Evolutionary conservation across 140 eudicot genomes (phyloP).

Genomic region (Cichorium intybus): DNA sequence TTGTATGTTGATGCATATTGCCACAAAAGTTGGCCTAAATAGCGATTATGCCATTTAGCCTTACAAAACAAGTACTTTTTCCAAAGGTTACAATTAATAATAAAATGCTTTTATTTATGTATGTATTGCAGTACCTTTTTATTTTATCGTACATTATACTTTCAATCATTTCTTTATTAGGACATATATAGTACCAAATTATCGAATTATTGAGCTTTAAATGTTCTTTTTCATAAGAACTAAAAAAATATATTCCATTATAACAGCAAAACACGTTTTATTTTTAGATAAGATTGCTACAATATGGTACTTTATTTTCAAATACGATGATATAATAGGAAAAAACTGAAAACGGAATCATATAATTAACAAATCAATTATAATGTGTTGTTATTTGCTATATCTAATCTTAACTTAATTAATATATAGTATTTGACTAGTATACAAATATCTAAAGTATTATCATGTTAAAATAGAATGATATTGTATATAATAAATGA

Average conservation of each 20-base stretch:
- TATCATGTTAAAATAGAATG: neutral
- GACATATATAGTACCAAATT: neutral
- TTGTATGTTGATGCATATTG: constrained; percentile 8
- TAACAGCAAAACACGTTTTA: neutral
- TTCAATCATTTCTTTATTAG: neutral
- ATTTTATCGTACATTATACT: neutral
- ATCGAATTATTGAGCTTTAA: neutral
- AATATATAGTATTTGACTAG: neutral
- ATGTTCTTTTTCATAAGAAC: neutral
- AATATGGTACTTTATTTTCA: neutral
- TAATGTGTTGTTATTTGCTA: neutral
- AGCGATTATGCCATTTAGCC: constrained; percentile 11
- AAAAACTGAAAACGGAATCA: neutral
- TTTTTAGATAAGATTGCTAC: neutral
- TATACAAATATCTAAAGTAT: neutral
- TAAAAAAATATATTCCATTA: neutral
- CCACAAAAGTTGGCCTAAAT: constrained; percentile 17
- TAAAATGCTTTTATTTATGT: neutral
- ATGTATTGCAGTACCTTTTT: neutral
- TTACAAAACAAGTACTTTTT: neutral
- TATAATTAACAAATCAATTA: neutral
- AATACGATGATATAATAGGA: neutral
- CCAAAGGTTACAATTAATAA: neutral
- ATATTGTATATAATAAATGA: neutral
- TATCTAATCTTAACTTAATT: neutral